Evolutionary conservation across 495 filamentous ascomycete genomes (phyloP).

Genomic region (Trichodelitschia bisporula): DNA sequence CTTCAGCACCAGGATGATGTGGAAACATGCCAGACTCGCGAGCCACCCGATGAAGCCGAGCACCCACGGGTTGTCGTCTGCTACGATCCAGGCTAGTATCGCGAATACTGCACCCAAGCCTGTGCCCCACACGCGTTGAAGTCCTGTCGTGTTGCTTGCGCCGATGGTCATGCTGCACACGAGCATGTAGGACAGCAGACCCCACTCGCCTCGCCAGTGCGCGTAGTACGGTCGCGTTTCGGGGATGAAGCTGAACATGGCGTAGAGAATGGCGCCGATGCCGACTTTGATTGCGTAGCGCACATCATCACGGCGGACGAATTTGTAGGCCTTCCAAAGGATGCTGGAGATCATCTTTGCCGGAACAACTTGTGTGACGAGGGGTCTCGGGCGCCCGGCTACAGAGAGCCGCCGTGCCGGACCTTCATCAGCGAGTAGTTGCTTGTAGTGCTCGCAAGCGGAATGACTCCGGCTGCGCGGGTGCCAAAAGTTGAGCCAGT

Average conservation of each 20-base stretch:
- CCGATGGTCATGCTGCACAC: slow-evolving; percentile 96
- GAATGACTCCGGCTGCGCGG: too few species aligned
- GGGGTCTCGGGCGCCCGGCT: too few species aligned
- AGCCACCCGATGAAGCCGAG: slow-evolving; percentile 60
- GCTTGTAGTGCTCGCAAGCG: too few species aligned
- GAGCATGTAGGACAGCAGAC: slow-evolving; percentile 87
- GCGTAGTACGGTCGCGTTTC: slow-evolving; percentile 54
- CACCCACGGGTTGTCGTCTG: slow-evolving; percentile 41
- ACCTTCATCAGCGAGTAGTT: too few species aligned
- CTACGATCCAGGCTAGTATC: slow-evolving; percentile 48
- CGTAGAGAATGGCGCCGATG: slow-evolving; percentile 64
- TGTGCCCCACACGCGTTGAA: slow-evolving; percentile 70
- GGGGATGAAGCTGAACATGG: slow-evolving; percentile 61
- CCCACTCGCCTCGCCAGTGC: slow-evolving; percentile 93
- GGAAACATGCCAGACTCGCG: slow-evolving; percentile 61
- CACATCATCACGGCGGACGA: slow-evolving; percentile 40
- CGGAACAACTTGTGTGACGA: too few species aligned
- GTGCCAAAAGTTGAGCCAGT: slow-evolving; percentile 70
- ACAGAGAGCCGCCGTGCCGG: too few species aligned
- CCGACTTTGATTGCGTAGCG: slow-evolving; percentile 85
- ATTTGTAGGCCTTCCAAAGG: slow-evolving; percentile 31
- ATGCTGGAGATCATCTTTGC: too few species aligned
- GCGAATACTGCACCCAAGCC: slow-evolving; percentile 56
- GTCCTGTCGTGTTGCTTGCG: slow-evolving; percentile 76
- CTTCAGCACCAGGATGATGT: slow-evolving; percentile 60